Base-by-base conservation (phyloP, 148 eudicot species). In the Amaranthus palmeri region DNA sequence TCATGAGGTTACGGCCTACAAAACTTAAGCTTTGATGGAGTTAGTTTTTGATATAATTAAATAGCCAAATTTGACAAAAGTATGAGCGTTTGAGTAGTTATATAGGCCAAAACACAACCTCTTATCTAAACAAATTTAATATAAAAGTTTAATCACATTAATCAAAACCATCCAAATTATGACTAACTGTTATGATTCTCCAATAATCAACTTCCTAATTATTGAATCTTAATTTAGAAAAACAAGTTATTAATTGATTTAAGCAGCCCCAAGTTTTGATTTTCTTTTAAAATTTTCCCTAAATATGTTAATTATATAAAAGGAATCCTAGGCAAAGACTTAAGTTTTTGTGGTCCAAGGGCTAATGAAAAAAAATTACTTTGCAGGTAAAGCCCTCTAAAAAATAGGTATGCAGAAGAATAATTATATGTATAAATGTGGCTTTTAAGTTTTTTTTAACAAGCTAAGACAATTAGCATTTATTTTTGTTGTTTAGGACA, bases 271-370 rank as follows among this genome's bases (percentile, higher is more conserved):
- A 7, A 10, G 36, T 51, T 50, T 42, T 18, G 54, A 47, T 14
- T 40, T 17, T n/a, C 15, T 6, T 12, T 40, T 17, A 1, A 11
- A 17, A 40, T 12, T 40, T 42, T 10, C 50, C 4, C 4, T 40
- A 40, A 12, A 11, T 44, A 68, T 10, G 25, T 1, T 25, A 41
- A 12, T 9, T n/a, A 13, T 11, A 8, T 50, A 14, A 1, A 58
- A 51, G 68, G 78, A 51, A 75, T 68, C 73, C 61, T 68, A 68
- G 10, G 73, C 25, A 60, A 64, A 67, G 65, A 67, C 50, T 43
- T 48, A 53, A 47, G 5, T 65, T 18, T 67, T 10, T 67, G 63
- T 64, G 70, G 79, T 65, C 74, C 74, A 70, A 61, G 49, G 57
- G 57, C 56, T 59, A 55, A 65, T 73, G 61, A 15, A 43, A 49